Evolutionary conservation across 2,329 filamentous ascomycete genomes (phyloP).

Genomic region (Exophiala spinifera): DNA sequence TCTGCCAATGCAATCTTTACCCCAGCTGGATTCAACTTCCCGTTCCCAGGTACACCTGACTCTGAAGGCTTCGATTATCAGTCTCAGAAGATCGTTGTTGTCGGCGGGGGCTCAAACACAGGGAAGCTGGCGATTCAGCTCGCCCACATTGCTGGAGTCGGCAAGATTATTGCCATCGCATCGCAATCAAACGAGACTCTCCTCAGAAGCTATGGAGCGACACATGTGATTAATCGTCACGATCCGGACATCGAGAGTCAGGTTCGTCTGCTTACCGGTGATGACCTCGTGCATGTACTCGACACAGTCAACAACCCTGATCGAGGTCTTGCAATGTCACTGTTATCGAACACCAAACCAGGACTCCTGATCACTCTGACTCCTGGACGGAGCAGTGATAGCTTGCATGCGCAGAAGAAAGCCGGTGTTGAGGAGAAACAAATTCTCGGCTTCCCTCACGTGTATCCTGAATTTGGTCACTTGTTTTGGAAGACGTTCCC

Average conservation of each 20-base stretch:
- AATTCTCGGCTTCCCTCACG: slow-evolving; percentile 30
- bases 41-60: slow-evolving; percentile 4
- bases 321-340: slow-evolving; percentile 31
- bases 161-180: slow-evolving; percentile 38
- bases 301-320: slow-evolving; percentile 35
- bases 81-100: slow-evolving; percentile 17
- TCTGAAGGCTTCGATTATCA: slow-evolving; percentile 12
- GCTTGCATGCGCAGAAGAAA: slow-evolving; percentile 32
- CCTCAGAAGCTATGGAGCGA: slow-evolving; percentile 37
- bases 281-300: slow-evolving; percentile 39
- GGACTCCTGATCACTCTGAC: slow-evolving; percentile 32
- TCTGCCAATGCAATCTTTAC: slow-evolving; percentile 36
- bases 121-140: slow-evolving; percentile 26
- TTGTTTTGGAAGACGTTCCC: slow-evolving; percentile 36
- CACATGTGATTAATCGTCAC: slow-evolving; percentile 41
- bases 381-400: slow-evolving; percentile 20
- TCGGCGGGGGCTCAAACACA: slow-evolving; percentile 28
- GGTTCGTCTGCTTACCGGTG: slow-evolving; percentile 36
- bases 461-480: slow-evolving; percentile 30
- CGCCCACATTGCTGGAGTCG: slow-evolving; percentile 32
- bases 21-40: slow-evolving; percentile 33
- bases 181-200: slow-evolving; percentile 25
- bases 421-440: slow-evolving; percentile 34
- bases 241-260: slow-evolving; percentile 31
- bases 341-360: slow-evolving; percentile 36